Conservation (phyloP, 2,329 filamentous ascomycete species). For the Chaetothyriales sp. region DNA sequence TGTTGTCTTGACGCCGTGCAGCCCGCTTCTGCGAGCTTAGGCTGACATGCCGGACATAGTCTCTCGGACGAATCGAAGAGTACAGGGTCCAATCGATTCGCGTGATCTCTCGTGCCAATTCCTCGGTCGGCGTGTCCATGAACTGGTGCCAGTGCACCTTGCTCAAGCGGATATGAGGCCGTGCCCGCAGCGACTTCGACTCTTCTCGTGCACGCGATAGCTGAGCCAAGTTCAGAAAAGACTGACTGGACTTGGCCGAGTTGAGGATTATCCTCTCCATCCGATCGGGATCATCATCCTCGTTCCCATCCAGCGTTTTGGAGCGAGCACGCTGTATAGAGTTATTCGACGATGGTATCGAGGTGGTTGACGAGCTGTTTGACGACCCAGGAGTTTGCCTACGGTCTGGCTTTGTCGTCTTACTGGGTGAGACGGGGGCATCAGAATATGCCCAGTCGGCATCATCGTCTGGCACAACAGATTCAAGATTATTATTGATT, state of each 20-base stretch:
- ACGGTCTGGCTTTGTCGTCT: slow-evolving; percentile 3
- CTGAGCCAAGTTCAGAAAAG: slow-evolving; percentile 28
- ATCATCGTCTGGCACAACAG: slow-evolving; percentile 74
- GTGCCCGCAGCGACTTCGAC: slow-evolving; percentile 56
- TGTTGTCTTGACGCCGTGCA: slow-evolving; percentile 49
- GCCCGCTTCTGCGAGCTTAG: slow-evolving; percentile 49
- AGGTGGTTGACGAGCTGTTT: slow-evolving; percentile 1
- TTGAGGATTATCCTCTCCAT: not conserved
- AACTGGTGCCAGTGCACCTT: slow-evolving; percentile 83
- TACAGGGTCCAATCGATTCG: slow-evolving; percentile 98
- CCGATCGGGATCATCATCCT: not conserved
- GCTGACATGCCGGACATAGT: slow-evolving; percentile 82
- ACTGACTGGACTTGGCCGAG: slow-evolving; percentile 22
- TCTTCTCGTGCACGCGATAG: slow-evolving; percentile 70
- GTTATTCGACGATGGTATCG: not conserved
- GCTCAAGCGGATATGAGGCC: slow-evolving; percentile 52
- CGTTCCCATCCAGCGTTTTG: not conserved
- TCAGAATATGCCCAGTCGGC: slow-evolving; percentile 82
- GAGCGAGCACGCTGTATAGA: not conserved
- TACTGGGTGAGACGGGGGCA: slow-evolving; percentile 22
- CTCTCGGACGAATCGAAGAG: slow-evolving; percentile 79
- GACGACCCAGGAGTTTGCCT: slow-evolving; percentile 9
- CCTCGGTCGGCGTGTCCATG: slow-evolving; percentile 71
- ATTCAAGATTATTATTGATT: slow-evolving; percentile 63
- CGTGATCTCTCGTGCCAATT: slow-evolving; percentile 80